Evolutionary conservation across 306 rosid species (phyloP), one percentile per base, ranked within the genome.

Genomic region (Hylodesmum podocarpum): DNA sequence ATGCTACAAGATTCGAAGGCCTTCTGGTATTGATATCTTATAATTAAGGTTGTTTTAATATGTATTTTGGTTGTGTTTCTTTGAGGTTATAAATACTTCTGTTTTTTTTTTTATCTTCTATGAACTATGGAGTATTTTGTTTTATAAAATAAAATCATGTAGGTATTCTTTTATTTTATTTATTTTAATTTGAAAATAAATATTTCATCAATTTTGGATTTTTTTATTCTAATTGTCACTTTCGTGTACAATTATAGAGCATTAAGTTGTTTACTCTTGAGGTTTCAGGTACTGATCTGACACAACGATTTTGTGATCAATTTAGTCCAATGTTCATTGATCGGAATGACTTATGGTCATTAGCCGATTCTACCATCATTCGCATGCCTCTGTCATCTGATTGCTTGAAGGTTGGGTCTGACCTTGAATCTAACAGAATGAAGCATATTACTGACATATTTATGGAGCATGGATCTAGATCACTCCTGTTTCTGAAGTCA

Each of bases 301-400:
- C 84, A 16, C 89, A 80, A 70, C 86, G 93, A 64, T 94, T 94
- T 84, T 44, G 77, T 62, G 97, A 94, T 81, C 98, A 94, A 76
- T 94, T 94, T 83, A 82, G 88, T 87, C 96, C 98, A 64, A 83
- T 94, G 97, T 84, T 91, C 80, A 75, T 91, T 66, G 88, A 88
- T 80, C 95, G 75, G 63, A 82, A 81, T 79, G 90, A 84, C 79
- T 82, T 87, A 40, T 88, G 90, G 95, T 73, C 96, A 7, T 82
- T 84, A 70, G 80, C 82, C 24, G 93, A 90, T 80, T 92, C 98
- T 67, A 94, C 98, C 75, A 87, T 92, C 79, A 92, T 94, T 70
- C 98, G 98, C 27, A 94, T 94, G 97, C 98, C 98, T 59, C 61
- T 94, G 51, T 92, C 97, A 18, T 66, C 88, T 62, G 91, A 87